Evolutionary conservation across 768 basidiomycete species (phyloP).

Genomic region (Termitomyces titanicus): DNA sequence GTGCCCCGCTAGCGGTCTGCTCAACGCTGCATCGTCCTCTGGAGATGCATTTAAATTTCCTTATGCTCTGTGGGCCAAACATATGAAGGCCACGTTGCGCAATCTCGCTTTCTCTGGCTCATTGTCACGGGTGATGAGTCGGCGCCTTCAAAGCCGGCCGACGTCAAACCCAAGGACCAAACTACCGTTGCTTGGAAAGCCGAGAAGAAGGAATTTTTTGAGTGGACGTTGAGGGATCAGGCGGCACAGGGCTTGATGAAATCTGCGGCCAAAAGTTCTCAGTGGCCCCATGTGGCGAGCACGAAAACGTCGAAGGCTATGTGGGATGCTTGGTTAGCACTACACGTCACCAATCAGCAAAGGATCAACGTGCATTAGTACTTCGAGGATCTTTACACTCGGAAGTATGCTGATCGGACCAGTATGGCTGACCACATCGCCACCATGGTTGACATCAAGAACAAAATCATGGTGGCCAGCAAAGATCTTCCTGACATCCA

Average conservation of each 20-base stretch:
- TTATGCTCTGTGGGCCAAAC: neutral
- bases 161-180: neutral
- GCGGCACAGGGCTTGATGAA: too few species aligned
- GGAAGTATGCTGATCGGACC: constrained; percentile 7
- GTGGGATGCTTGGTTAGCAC: constrained; percentile 3
- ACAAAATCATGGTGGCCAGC: neutral
- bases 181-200: neutral
- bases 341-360: constrained; percentile 3
- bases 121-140: neutral
- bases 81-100: neutral
- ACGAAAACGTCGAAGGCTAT: constrained; percentile 3
- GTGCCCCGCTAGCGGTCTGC: neutral
- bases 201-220: too few species aligned
- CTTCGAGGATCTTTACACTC: constrained; percentile 12
- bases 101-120: neutral
- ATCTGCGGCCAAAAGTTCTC: too few species aligned
- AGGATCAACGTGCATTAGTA: constrained; percentile 9
- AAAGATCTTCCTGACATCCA: neutral
- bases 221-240: too few species aligned
- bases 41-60: neutral
- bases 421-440: constrained; percentile 2
- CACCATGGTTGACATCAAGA: neutral
- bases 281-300: constrained; percentile 11
- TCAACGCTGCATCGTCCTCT: neutral
- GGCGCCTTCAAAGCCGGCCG: neutral